These are phyloP conservation scores for Fragilaria crotonensis DNA, from an alignment of 108 stramenopile species.

Conservation along the genomic window DNA sequence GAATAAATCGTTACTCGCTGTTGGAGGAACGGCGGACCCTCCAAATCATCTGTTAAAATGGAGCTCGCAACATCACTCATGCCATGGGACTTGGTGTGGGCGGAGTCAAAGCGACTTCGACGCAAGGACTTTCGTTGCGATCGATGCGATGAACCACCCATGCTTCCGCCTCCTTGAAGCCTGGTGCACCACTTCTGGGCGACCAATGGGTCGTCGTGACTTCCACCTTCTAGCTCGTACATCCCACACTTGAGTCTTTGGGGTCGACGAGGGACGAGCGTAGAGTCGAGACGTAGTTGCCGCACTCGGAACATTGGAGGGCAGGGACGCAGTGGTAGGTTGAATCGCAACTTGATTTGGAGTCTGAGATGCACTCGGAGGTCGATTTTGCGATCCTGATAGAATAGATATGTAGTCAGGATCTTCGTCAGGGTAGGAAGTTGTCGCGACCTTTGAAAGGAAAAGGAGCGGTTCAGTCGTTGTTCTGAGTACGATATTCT, in stretches of 20 bases:
- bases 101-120: not conserved
- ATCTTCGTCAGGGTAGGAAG: slow-evolving; percentile 25
- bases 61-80: slow-evolving; percentile 3
- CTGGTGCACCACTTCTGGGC: slow-evolving; percentile 25
- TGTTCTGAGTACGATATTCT: not conserved
- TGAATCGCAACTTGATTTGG: not conserved
- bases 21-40: not conserved
- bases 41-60: not conserved
- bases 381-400: slow-evolving; percentile 4
- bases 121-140: not conserved
- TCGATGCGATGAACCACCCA: not conserved
- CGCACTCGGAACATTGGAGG: slow-evolving; percentile 16
- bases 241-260: slow-evolving; percentile 20
- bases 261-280: not conserved
- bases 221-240: slow-evolving; percentile 34
- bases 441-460: not conserved
- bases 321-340: slow-evolving; percentile 4
- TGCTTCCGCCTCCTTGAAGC: slow-evolving; percentile 7
- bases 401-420: slow-evolving; percentile 26
- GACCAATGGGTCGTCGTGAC: slow-evolving; percentile 28
- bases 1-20: not conserved
- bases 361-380: not conserved
- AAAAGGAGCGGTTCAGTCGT: not conserved
- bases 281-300: slow-evolving; percentile 28
- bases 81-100: not conserved